Evolutionary conservation across 2,329 filamentous ascomycete genomes (phyloP).

Genomic region (Aureobasidium vineae): DNA sequence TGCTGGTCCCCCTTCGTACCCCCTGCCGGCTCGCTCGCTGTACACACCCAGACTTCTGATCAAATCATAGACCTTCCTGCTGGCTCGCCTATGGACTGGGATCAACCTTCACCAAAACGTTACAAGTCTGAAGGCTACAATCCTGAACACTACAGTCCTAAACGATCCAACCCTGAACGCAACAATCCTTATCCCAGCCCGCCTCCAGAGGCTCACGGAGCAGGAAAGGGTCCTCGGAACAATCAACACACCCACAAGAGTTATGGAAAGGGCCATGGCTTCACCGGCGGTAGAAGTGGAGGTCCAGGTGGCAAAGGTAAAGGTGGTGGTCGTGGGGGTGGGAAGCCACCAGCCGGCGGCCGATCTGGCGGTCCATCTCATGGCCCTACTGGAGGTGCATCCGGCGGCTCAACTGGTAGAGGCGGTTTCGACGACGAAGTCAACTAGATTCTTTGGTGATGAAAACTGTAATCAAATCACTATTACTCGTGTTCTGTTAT

Average conservation of each 20-base stretch:
- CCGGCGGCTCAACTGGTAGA: neutral
- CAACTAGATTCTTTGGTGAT: neutral
- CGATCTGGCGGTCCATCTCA: neutral
- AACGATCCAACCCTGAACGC: too few relatives aligned
- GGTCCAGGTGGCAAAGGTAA: neutral
- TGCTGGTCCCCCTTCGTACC: too few relatives aligned
- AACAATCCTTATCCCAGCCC: too few relatives aligned
- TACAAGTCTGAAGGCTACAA: neutral
- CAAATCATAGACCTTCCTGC: too few relatives aligned
- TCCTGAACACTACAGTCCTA: too few relatives aligned
- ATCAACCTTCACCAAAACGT: neutral
- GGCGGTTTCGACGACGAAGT: neutral
- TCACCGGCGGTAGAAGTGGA: neutral
- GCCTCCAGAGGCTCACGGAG: neutral
- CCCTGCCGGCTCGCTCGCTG: too few relatives aligned
- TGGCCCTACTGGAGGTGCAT: neutral
- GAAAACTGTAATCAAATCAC: neutral
- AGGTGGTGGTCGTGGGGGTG: neutral
- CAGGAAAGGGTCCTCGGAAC: neutral
- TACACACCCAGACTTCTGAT: too few relatives aligned
- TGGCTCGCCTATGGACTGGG: too few relatives aligned
- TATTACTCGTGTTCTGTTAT: neutral
- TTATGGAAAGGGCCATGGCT: neutral
- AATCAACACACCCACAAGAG: too few relatives aligned
- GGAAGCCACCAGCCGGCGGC: too few relatives aligned